Evolutionary conservation across 176 grass and related monocot genomes (phyloP), one percentile per base, ranked within the genome.

Genomic region (Typha latifolia): DNA sequence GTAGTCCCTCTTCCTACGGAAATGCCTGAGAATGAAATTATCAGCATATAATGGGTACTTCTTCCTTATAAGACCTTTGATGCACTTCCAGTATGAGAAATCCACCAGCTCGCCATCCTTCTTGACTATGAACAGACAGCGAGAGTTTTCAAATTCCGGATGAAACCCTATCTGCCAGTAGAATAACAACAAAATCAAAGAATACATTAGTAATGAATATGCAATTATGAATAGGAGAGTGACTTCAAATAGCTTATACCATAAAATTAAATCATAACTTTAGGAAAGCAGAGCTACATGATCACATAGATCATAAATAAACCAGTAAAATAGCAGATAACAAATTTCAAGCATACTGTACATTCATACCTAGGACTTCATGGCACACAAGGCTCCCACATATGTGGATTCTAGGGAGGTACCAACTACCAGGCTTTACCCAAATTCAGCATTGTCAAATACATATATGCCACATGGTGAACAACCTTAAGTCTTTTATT

Each of bases 61-160:
- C 81, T 84, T 66, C 61, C 81, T 76, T 61, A 99, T 87, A 26
- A 99, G 81, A 64, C 95, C 95, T 84, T 99, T 99, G 63, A 99
- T 80, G 89, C 95, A 94, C 66, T 94, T 94, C 95, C 95, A 99
- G 82, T 91, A 99, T 1, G 84, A 99, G 81, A 99, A 99, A 83
- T 99, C 95, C 34, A 82, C 70, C 9, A 66, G 73, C 71, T 71
- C 89, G 1, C 95, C 86, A 5, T 90, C 83, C 56, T 74, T 90
- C 73, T 89, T 86, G 64, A 90, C 89, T 81, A 99, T 85, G 70
- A 93, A 99, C 62, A 99, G 73, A 79, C 95, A 97, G 12, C 88
- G 84, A 27, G 88, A 92, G 62, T 84, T 84, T 51, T 84, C 82
- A 24, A 80, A 96, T 89, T 91, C 75, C 63, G 83, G 88, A 82